These are phyloP conservation scores for Brassica cretica DNA, from an alignment of 345 rosid genomes.

Conservation along the genomic window DNA sequence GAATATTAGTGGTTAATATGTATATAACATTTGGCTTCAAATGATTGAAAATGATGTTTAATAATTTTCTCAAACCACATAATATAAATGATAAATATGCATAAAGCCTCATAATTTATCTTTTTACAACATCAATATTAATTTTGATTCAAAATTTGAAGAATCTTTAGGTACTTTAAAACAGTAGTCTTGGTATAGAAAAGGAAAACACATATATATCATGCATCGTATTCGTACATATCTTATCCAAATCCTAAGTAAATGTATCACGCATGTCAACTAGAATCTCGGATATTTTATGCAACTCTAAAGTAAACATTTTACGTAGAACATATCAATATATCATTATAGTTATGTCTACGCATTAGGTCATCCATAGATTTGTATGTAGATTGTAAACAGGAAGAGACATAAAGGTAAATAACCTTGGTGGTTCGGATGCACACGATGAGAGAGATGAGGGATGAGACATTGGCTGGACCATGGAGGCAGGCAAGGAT, in stretches of 20 bases:
- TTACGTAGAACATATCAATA: background rate
- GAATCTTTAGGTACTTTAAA: background rate
- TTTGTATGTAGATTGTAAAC: background rate
- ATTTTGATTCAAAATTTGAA: background rate
- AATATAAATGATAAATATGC: background rate
- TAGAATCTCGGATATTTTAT: background rate
- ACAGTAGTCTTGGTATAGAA: background rate
- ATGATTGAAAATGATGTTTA: background rate
- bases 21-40: background rate
- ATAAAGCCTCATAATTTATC: background rate
- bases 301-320: background rate
- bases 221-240: too few species aligned
- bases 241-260: background rate
- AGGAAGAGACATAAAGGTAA: background rate
- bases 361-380: background rate
- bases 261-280: background rate
- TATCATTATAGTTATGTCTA: background rate
- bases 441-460: conserved; percentile 66
- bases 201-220: background rate
- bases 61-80: background rate
- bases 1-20: background rate
- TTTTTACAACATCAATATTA: background rate
- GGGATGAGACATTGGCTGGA: conserved; percentile 59
- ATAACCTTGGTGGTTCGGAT: conserved; percentile 59
- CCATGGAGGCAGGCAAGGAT: conserved; percentile 74